phyloP scores from a whole-genome alignment of 495 filamentous ascomycete species.

The Trichoderma virens region DNA sequence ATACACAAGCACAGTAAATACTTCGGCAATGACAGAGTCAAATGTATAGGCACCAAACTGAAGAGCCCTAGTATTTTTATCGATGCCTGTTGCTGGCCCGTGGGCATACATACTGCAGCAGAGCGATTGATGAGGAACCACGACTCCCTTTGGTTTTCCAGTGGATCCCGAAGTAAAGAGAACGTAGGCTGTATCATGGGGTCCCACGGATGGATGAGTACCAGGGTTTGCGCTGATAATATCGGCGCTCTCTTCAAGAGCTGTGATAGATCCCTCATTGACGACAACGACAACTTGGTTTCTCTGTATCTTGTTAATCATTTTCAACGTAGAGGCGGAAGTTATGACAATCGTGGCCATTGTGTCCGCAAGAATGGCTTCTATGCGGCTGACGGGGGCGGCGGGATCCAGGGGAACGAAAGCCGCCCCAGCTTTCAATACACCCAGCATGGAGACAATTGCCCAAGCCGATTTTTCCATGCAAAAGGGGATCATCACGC shows the following conservation, averaged over 20 bases:
- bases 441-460: not conserved
- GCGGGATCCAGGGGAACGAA: not conserved
- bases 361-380: not conserved
- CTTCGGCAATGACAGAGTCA: no score
- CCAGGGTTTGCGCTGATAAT: not conserved
- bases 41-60: no score
- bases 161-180: conserved; percentile 50
- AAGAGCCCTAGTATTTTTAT: not conserved
- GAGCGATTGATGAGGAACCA: conserved; percentile 33
- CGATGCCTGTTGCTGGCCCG: no score
- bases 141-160: conserved; percentile 38
- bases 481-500: conserved; percentile 3
- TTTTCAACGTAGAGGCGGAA: not conserved
- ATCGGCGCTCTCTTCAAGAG: not conserved
- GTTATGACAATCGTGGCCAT: not conserved
- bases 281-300: not conserved
- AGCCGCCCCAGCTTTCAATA: conserved; percentile 2
- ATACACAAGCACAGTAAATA: no score
- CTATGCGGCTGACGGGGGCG: not conserved
- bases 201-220: not conserved
- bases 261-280: not conserved
- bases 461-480: conserved; percentile 5
- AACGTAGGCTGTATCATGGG: conserved; percentile 39
- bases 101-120: conserved; percentile 14
- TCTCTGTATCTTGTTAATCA: not conserved